Percentiles rank a stretch among this genome's conserved stretches.
phyloP scores from a whole-genome alignment of 169 alveolate genomes.

The Eimeria acervulina region DNA sequence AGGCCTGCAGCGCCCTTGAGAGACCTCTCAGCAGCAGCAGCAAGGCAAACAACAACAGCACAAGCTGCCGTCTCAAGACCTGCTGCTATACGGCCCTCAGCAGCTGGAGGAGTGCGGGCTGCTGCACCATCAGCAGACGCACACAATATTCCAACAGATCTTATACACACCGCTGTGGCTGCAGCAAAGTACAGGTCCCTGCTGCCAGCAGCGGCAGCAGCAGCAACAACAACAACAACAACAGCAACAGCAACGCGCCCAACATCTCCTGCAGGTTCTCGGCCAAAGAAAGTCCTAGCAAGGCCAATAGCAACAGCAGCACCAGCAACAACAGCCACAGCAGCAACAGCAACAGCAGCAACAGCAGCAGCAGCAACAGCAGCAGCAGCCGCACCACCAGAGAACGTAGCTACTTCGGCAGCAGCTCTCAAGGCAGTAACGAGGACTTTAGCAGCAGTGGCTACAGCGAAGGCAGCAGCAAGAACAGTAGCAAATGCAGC shows the following conservation, averaged over 20 bases:
- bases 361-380: not conserved
- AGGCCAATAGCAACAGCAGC: not conserved
- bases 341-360: not conserved
- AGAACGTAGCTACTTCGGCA: not conserved
- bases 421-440: not conserved
- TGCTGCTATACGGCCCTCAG: not conserved
- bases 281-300: not conserved
- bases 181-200: not conserved
- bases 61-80: not conserved
- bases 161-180: not conserved
- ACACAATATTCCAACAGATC: not conserved
- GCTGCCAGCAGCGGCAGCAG: not conserved
- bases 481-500: not conserved
- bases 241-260: not conserved
- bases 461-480: not conserved
- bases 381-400: not conserved
- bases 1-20: not conserved
- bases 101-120: not conserved
- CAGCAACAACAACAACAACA: not conserved
- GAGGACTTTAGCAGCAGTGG: not conserved
- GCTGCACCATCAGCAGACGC: not conserved
- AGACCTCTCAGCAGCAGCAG: conserved; percentile 3
- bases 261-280: not conserved
- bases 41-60: not conserved
- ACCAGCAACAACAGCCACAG: not conserved